Conservation (phyloP, 805 yeast genomes). For the Maudiozyma bulderi region DNA sequence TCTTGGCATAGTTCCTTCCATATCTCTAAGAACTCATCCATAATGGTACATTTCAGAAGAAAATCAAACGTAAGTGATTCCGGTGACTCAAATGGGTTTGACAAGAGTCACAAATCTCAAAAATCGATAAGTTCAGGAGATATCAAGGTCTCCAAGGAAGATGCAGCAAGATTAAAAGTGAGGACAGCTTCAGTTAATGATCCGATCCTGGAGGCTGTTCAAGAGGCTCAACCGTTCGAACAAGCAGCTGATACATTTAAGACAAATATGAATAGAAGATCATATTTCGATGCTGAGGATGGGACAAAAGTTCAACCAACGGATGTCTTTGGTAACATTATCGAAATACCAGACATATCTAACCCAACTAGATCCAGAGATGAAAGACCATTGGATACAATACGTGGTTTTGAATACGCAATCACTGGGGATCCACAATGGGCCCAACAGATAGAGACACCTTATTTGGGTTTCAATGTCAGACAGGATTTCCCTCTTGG, state of each 20-base stretch:
- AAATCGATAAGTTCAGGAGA: conserved; percentile 8
- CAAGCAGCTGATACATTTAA: conserved; percentile 33
- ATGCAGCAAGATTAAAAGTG: conserved; percentile 45
- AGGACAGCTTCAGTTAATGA: conserved; percentile 67
- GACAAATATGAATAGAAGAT: conserved; percentile 29
- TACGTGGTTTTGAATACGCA: conserved; percentile 84
- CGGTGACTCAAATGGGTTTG: conserved; percentile 6
- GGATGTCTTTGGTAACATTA: conserved; percentile 83
- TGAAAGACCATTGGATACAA: conserved; percentile 94
- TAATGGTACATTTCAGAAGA: conserved; percentile 40
- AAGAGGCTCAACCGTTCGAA: conserved; percentile 93
- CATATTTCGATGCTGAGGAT: conserved; percentile 32
- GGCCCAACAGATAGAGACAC: conserved; percentile 71
- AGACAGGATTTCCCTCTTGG: conserved; percentile 49
- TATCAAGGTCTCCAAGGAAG: conserved; percentile 39
- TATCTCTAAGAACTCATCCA: not conserved
- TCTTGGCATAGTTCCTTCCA: not conserved
- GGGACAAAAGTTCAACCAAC: conserved; percentile 29
- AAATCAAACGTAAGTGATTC: conserved; percentile 19
- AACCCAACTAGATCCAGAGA: conserved; percentile 89
- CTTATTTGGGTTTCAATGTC: conserved; percentile 76
- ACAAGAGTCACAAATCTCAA: not conserved
- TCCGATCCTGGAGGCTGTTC: conserved; percentile 87
- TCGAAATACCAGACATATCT: conserved; percentile 70
- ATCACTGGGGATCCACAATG: conserved; percentile 66